phyloP scores from a whole-genome alignment of 2,329 filamentous ascomycete genomes.

The Cryoendolithus antarcticus region DNA sequence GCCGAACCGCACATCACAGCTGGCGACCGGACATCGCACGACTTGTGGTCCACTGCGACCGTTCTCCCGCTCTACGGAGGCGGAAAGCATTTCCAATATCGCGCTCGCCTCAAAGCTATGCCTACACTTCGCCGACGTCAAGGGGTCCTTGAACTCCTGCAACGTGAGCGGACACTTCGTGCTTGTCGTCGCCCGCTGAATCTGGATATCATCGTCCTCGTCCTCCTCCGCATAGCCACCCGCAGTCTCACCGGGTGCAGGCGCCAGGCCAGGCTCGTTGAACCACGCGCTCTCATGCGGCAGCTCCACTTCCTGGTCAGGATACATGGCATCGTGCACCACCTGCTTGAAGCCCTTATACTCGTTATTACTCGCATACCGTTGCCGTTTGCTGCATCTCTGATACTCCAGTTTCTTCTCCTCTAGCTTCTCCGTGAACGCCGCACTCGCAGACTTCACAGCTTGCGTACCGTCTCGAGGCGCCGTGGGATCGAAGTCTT shows the following conservation, averaged over 20 bases:
- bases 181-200: conserved; percentile 51
- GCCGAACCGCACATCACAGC: conserved; percentile 46
- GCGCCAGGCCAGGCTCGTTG: conserved; percentile 33
- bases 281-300: conserved; percentile 53
- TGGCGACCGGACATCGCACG: conserved; percentile 51
- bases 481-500: conserved; percentile 28
- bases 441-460: conserved; percentile 22
- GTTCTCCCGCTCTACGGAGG: conserved; percentile 10
- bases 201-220: conserved; percentile 56
- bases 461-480: conserved; percentile 25
- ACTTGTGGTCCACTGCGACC: conserved; percentile 10
- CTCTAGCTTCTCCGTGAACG: conserved; percentile 27
- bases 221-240: conserved; percentile 32
- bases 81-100: conserved; percentile 43
- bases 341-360: conserved; percentile 50
- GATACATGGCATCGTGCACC: conserved; percentile 49
- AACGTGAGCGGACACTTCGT: conserved; percentile 60
- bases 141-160: conserved; percentile 51
- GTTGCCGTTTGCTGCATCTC: conserved; percentile 22
- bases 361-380: conserved; percentile 48
- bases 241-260: conserved; percentile 29
- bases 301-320: conserved; percentile 38
- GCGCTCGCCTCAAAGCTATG: conserved; percentile 60
- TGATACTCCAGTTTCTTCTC: conserved; percentile 33
- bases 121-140: conserved; percentile 53